These are phyloP conservation scores for Leptodontidium sp. DNA, from an alignment of 2,329 filamentous ascomycete species.

Conservation along the genomic window DNA sequence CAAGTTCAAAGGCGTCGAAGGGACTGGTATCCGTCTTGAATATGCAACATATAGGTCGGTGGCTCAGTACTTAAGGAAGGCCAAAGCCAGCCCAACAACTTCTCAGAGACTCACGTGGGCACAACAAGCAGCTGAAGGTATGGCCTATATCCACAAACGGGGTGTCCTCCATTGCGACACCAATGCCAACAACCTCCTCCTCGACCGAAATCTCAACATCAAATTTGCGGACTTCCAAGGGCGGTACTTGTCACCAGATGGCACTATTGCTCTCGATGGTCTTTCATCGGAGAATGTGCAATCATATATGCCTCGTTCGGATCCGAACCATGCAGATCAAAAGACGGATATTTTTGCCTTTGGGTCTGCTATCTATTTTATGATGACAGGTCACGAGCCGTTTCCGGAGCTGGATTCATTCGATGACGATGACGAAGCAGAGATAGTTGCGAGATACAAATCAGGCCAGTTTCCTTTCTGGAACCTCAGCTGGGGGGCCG, in stretches of 20 bases:
- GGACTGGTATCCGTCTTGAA: slow-evolving; percentile 17
- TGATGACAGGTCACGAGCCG: slow-evolving; percentile 32
- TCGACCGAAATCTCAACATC: slow-evolving; percentile 28
- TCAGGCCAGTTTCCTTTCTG: neutral
- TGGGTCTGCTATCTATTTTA: slow-evolving; percentile 40
- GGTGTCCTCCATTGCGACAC: slow-evolving; percentile 23
- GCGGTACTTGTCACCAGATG: slow-evolving; percentile 22
- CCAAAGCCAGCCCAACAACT: neutral
- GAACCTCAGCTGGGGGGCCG: neutral
- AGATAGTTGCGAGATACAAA: slow-evolving; percentile 29
- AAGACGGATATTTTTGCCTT: slow-evolving; percentile 42
- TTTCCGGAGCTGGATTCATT: slow-evolving; percentile 37
- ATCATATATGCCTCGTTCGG: slow-evolving; percentile 37
- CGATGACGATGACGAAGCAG: slow-evolving; percentile 30
- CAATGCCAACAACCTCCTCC: slow-evolving; percentile 21
- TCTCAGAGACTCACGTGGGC: neutral
- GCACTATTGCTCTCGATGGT: slow-evolving; percentile 16
- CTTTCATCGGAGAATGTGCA: slow-evolving; percentile 34
- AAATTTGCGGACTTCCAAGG: slow-evolving; percentile 35
- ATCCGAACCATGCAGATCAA: slow-evolving; percentile 30
- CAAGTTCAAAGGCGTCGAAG: too few relatives aligned
- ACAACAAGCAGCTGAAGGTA: slow-evolving; percentile 24
- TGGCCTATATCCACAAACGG: neutral
- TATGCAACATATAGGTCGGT: slow-evolving; percentile 14
- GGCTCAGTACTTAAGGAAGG: slow-evolving; percentile 12